Evolutionary conservation across 1,284 basidiomycete species (phyloP).

Genomic region (Lentinula novae-zelandiae): DNA sequence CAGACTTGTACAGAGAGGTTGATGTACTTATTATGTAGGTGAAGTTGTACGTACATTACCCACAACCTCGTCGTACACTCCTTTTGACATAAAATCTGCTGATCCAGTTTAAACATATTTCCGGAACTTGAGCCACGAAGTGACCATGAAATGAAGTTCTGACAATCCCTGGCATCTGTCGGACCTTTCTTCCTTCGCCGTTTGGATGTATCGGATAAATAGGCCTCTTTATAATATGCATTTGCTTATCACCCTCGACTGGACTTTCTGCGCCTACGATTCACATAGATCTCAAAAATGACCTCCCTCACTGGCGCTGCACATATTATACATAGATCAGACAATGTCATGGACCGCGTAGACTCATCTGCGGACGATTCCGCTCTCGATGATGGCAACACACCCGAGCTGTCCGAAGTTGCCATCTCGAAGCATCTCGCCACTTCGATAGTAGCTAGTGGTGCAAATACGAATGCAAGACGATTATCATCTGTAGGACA

Average conservation of each 20-base stretch:
- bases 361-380: neutral
- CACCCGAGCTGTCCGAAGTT: neutral
- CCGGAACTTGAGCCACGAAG: neutral
- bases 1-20: neutral
- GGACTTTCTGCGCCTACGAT: neutral
- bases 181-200: neutral
- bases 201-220: neutral
- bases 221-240: neutral
- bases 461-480: neutral
- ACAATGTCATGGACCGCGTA: neutral
- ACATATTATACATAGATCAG: neutral
- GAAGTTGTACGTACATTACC: neutral
- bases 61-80: neutral
- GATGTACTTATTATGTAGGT: neutral
- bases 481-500: conserved; percentile 1
- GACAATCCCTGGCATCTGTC: neutral
- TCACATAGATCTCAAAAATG: neutral
- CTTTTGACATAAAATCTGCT: neutral
- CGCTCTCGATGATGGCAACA: neutral
- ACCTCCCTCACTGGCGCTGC: neutral
- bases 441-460: neutral
- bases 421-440: neutral
- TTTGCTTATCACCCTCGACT: neutral
- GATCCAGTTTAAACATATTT: neutral
- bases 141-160: neutral